Percentiles rank a stretch among this genome's conserved stretches.
phyloP scores from a whole-genome alignment of 2,329 filamentous ascomycete genomes.

The Fusarium odoratissimum region DNA sequence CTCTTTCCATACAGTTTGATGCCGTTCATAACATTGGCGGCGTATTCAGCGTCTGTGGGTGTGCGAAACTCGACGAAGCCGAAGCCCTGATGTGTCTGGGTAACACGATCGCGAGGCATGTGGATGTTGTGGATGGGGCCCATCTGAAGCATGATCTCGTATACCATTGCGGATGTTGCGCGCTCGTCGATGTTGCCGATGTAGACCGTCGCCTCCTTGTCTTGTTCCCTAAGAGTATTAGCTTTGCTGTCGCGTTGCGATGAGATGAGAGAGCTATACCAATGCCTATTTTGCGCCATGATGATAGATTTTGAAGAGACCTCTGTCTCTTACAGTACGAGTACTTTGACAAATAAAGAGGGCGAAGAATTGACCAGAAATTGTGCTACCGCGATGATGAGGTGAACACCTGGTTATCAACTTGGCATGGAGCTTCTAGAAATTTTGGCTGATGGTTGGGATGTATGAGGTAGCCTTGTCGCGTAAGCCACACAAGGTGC shows the following conservation, averaged over 20 bases:
- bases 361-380: conserved; percentile 1
- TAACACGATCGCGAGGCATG: conserved; percentile 97
- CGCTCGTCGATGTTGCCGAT: conserved; percentile 99
- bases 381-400: neutral
- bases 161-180: conserved; percentile 88
- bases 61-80: conserved; percentile 99
- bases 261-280: conserved; percentile 61
- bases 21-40: conserved; percentile 95
- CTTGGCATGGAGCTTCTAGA: conserved; percentile 35
- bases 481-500: conserved; percentile 23
- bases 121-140: conserved; percentile 98
- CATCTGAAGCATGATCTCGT: conserved; percentile 98
- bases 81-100: conserved; percentile 96
- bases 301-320: conserved; percentile 46
- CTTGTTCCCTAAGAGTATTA: conserved; percentile 78
- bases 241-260: conserved; percentile 18
- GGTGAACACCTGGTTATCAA: conserved; percentile 17
- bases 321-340: neutral
- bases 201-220: conserved; percentile 98
- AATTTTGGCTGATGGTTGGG: conserved; percentile 44
- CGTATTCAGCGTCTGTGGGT: conserved; percentile 96
- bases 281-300: conserved; percentile 80
- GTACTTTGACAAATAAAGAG: neutral
- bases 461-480: conserved; percentile 24
- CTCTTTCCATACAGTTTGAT: conserved; percentile 93